Conservation (phyloP, 2,329 filamentous ascomycete species). For the Curvularia verruculosa region DNA sequence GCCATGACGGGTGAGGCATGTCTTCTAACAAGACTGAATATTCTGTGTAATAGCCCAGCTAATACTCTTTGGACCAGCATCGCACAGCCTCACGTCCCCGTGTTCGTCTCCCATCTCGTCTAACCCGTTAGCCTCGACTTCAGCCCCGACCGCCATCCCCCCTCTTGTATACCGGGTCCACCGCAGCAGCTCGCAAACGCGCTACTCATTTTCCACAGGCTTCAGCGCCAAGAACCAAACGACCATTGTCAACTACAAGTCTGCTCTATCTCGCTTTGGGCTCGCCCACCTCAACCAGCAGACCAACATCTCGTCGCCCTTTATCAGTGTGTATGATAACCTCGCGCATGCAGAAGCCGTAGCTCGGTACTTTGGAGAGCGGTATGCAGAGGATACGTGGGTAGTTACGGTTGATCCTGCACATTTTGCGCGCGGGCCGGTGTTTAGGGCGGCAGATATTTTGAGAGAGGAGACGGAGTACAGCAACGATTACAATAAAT, state of each 20-base stretch:
- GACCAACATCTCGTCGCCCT: constrained; percentile 45
- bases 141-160: constrained; percentile 33
- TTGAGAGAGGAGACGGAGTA: constrained; percentile 18
- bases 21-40: background rate
- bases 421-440: constrained; percentile 39
- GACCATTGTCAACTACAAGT: constrained; percentile 39
- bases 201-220: constrained; percentile 38
- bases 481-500: background rate
- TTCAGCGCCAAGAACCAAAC: constrained; percentile 46
- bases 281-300: constrained; percentile 40
- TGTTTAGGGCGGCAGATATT: constrained; percentile 42
- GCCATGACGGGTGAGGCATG: constrained; percentile 24
- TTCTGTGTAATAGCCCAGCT: background rate
- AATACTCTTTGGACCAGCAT: constrained; percentile 6
- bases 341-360: constrained; percentile 36
- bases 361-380: constrained; percentile 27
- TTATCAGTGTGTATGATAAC: constrained; percentile 43
- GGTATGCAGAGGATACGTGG: constrained; percentile 30
- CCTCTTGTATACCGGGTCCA: constrained; percentile 42
- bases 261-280: constrained; percentile 33
- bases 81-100: constrained; percentile 13
- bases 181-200: constrained; percentile 35
- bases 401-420: constrained; percentile 42
- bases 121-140: background rate
- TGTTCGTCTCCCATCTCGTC: constrained; percentile 5